Conservation (phyloP, 139 green algal species). For the Chlorella sp. region DNA sequence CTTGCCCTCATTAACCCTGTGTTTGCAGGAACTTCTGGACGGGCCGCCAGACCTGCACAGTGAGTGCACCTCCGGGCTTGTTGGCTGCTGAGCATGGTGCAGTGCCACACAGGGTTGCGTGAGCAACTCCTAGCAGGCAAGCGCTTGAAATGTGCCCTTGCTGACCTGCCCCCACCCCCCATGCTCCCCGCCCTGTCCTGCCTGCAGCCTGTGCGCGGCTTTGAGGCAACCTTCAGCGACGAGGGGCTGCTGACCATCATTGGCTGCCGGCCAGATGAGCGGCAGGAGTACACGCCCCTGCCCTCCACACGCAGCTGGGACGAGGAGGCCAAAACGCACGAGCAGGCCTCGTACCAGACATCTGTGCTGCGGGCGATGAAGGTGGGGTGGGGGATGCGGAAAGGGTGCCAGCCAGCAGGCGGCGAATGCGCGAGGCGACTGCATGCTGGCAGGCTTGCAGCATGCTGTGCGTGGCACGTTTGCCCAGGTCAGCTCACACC, state of each 20-base stretch:
- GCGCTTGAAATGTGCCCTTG: too few relatives aligned
- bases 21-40: constrained; percentile 25
- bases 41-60: constrained; percentile 1
- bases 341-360: not conserved
- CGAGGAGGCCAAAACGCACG: constrained; percentile 3
- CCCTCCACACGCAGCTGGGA: constrained; percentile 2
- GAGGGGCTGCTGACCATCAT: not conserved
- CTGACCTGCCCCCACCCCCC: too few relatives aligned
- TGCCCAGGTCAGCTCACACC: too few relatives aligned
- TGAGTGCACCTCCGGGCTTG: not conserved
- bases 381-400: not conserved
- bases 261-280: not conserved
- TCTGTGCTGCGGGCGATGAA: not conserved
- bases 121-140: too few relatives aligned
- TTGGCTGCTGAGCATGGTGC: not conserved
- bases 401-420: too few relatives aligned
- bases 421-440: too few relatives aligned
- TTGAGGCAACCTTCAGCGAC: not conserved
- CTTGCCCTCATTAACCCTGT: too few relatives aligned
- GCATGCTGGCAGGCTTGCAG: too few relatives aligned
- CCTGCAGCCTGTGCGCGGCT: not conserved
- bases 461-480: too few relatives aligned
- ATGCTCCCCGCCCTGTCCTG: not conserved
- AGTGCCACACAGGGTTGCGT: too few relatives aligned
- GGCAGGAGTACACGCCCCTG: not conserved